Conservation (phyloP, 2,329 filamentous ascomycete species). For the Fusarium longipes region DNA sequence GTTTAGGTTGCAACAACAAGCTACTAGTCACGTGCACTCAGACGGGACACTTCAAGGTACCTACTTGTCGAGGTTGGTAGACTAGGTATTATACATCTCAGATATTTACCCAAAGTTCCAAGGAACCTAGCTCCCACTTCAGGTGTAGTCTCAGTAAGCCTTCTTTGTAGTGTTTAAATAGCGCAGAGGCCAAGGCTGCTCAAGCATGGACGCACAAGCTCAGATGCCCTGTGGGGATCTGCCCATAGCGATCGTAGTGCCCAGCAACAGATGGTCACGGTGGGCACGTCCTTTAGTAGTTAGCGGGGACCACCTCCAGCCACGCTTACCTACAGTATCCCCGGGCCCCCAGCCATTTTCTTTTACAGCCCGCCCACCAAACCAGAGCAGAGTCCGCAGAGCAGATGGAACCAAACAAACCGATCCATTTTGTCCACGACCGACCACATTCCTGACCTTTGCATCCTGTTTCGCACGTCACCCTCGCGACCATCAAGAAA, state of each 20-base stretch:
- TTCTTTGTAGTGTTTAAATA: conserved; percentile 32
- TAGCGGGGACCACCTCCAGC: conserved; percentile 47
- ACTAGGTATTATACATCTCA: too few species aligned
- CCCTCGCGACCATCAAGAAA: conserved; percentile 35
- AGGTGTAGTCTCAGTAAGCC: conserved; percentile 30
- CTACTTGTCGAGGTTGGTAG: too few species aligned
- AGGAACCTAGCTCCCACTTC: conserved; percentile 6
- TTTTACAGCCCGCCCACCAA: conserved; percentile 31
- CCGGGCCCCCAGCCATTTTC: conserved; percentile 49
- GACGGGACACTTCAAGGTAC: background rate
- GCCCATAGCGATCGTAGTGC: conserved; percentile 23
- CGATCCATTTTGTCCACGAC: conserved; percentile 38
- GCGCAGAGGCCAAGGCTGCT: conserved; percentile 27
- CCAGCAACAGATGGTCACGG: conserved; percentile 32
- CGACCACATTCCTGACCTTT: conserved; percentile 47
- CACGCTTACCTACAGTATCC: conserved; percentile 44
- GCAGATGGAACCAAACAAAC: conserved; percentile 31
- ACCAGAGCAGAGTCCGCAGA: too few species aligned
- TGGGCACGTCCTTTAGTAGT: conserved; percentile 40
- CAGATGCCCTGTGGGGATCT: conserved; percentile 17
- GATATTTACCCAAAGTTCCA: conserved; percentile 13
- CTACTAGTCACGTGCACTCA: conserved; percentile 37
- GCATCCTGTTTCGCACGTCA: conserved; percentile 46
- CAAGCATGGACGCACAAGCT: too few species aligned
- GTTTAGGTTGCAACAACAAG: background rate